Conservation (phyloP, 257 asterid species). For the Capsicum baccatum region DNA sequence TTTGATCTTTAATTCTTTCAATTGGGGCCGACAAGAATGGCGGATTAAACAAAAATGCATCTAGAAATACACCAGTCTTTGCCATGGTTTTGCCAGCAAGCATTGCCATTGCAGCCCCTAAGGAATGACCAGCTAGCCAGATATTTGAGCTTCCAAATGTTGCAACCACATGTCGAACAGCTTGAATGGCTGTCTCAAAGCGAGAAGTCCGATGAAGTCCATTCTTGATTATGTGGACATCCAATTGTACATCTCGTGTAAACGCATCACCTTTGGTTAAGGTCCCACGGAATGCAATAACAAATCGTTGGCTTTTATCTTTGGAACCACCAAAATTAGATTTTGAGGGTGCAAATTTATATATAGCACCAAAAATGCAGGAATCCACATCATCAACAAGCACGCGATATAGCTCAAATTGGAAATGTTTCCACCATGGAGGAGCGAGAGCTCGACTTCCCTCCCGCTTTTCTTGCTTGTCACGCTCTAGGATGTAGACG, state of each 20-base stretch:
- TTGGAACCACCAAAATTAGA: slow-evolving; percentile 31
- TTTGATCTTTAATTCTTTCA: slow-evolving; percentile 71
- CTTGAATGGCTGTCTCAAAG: slow-evolving; percentile 72
- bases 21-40: slow-evolving; percentile 90
- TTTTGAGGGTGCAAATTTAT: slow-evolving; percentile 46
- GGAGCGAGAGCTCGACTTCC: slow-evolving; percentile 81
- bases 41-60: slow-evolving; percentile 77
- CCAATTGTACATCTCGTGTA: slow-evolving; percentile 68
- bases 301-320: slow-evolving; percentile 53
- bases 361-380: slow-evolving; percentile 80
- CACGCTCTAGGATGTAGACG: slow-evolving; percentile 79
- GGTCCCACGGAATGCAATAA: slow-evolving; percentile 85
- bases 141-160: slow-evolving; percentile 61
- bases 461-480: slow-evolving; percentile 73
- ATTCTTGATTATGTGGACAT: slow-evolving; percentile 62
- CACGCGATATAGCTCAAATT: slow-evolving; percentile 56
- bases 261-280: slow-evolving; percentile 78
- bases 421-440: slow-evolving; percentile 81
- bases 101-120: slow-evolving; percentile 87
- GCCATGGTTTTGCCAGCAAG: slow-evolving; percentile 84
- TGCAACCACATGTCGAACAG: slow-evolving; percentile 68
- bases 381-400: slow-evolving; percentile 78
- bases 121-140: slow-evolving; percentile 92
- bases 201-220: slow-evolving; percentile 84
- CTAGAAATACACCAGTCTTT: slow-evolving; percentile 58